Evolutionary conservation across 164 flowering plant species (phyloP).

Genomic region (Vitis labrusca): DNA sequence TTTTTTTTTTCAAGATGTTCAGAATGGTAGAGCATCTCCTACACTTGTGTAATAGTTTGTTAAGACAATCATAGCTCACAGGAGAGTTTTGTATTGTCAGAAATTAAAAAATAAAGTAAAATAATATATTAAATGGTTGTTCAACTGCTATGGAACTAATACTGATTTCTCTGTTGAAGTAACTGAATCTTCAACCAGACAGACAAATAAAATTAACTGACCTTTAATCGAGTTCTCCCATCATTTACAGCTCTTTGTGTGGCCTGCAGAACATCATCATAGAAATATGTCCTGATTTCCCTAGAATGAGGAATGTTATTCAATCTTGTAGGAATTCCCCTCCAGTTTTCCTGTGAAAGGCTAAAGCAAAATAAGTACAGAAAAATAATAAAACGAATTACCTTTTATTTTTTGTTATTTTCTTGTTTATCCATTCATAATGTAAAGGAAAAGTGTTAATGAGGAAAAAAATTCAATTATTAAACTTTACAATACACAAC

Average conservation of each 20-base stretch:
- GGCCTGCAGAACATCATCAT: conserved; percentile 80
- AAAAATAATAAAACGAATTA: conserved; percentile 11
- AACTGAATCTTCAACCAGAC: too few species aligned
- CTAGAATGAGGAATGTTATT: conserved; percentile 96
- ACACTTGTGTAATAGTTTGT: too few species aligned
- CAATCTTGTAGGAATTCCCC: conserved; percentile 92
- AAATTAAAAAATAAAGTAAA: too few species aligned
- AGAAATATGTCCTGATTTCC: conserved; percentile 90
- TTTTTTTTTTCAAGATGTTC: too few species aligned
- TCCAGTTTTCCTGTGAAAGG: conserved; percentile 75
- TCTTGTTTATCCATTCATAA: neutral
- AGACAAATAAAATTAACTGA: conserved; percentile 14
- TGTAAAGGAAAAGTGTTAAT: neutral
- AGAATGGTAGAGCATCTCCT: too few species aligned
- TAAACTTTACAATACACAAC: conserved; percentile 1
- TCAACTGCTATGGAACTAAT: too few species aligned
- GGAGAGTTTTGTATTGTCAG: too few species aligned
- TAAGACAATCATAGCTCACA: too few species aligned
- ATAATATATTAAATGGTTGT: too few species aligned
- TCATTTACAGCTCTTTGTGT: conserved; percentile 71
- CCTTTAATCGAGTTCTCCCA: conserved; percentile 77
- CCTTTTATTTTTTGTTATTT: neutral
- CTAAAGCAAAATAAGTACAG: conserved; percentile 30
- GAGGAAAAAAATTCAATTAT: neutral
- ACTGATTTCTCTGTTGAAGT: too few species aligned